Evolutionary conservation across 2,329 filamentous ascomycete genomes (phyloP), one percentile per base, ranked within the genome.

Genomic region (Fonsecaea pugnacius): DNA sequence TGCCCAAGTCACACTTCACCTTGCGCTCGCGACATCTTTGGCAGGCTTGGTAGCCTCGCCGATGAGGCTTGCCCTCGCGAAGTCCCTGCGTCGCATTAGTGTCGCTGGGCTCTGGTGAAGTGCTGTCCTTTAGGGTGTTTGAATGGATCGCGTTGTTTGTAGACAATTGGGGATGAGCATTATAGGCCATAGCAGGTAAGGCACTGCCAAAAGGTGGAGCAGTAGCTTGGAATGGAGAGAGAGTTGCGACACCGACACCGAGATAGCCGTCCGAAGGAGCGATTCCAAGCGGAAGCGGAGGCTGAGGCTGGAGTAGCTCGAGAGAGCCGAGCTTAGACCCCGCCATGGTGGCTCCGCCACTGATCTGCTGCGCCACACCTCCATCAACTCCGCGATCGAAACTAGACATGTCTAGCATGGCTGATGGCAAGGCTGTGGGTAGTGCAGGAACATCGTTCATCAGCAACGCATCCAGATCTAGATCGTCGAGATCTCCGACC

Each of bases 11-110:
- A 67, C 79, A 81, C 69, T 81, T 81, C 65, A 82, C 79, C 70
- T 81, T 81, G 66, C 79, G 78, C 69, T 80, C 79, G 63, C 79
- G 78, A 70, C 79, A 81, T 33, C 78, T 77, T 71, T 81, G 79
- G 72, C 79, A 81, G 50, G 79, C 79, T 74, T 82, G 79, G 64
- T 82, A 82, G 64, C 78, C 78, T 60, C 79, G 78, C 50, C 79
- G 77, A 70, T 81, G 79, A 56, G 65, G 66, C 18, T 58, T 63
- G 18, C 36, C 56, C 10, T 64, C 60, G 46, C 1, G 72, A 58
- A 43, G 35, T 21, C 4, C 27, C 27, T 51, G 56, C 4, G 46
- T 78, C 75, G 43, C 78, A 75, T 70, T 80, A 77, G 55, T 24
- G 38, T 60, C 61, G 18, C 0, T 72, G 4, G 70, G 64, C 56